Evolutionary conservation across 306 rosid genomes (phyloP).

Genomic region (Mimosa pudica): DNA sequence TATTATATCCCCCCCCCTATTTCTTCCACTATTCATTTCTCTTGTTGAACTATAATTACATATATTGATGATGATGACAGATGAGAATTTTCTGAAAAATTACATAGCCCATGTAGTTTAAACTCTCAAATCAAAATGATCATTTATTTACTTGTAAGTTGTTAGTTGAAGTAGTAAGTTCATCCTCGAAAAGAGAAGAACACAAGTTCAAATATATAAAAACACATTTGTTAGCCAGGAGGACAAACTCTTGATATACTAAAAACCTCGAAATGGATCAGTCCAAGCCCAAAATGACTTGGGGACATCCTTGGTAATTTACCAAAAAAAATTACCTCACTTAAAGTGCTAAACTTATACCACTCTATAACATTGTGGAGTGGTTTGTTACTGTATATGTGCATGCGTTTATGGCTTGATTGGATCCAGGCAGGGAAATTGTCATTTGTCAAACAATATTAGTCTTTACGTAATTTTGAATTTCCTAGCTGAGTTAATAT

Average conservation of each 20-base stretch:
- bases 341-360: not conserved
- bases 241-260: no score
- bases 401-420: not conserved
- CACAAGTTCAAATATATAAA: no score
- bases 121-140: no score
- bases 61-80: not conserved
- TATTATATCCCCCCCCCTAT: not conserved
- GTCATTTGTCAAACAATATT: constrained; percentile 41
- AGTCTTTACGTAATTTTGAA: constrained; percentile 19
- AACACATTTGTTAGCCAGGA: no score
- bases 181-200: no score
- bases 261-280: no score
- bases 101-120: not conserved
- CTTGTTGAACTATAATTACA: no score
- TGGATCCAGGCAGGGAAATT: constrained; percentile 13
- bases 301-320: no score
- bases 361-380: no score
- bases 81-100: not conserved
- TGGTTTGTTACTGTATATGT: not conserved
- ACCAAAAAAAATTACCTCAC: not conserved
- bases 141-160: not conserved
- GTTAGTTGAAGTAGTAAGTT: no score
- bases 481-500: not conserved
- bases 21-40: not conserved
- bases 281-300: no score